These are phyloP conservation scores for Fraxinus cuspidata DNA, from an alignment of 257 asterid species.

Conservation along the genomic window DNA sequence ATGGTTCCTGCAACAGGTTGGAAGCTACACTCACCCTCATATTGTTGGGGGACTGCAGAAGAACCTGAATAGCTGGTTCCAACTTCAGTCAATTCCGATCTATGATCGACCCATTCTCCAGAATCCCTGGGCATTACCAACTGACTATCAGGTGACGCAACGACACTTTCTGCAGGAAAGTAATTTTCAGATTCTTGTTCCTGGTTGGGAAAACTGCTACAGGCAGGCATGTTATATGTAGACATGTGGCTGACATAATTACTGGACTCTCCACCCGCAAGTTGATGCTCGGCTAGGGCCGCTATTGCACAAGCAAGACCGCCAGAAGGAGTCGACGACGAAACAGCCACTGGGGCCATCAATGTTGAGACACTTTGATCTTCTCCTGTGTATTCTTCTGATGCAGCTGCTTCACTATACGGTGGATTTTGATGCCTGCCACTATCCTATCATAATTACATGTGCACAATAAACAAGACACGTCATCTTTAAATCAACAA, in stretches of 20 bases:
- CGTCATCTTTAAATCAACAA: background rate
- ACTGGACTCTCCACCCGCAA: constrained; percentile 51
- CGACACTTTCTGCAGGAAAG: constrained; percentile 45
- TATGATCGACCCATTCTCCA: constrained; percentile 51
- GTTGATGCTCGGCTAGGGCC: constrained; percentile 94
- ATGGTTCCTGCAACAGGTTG: constrained; percentile 48
- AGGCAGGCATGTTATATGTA: constrained; percentile 36
- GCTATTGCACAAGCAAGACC: constrained; percentile 98
- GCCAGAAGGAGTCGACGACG: constrained; percentile 81
- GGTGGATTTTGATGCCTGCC: constrained; percentile 51
- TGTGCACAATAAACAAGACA: constrained; percentile 5
- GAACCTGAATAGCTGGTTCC: constrained; percentile 70
- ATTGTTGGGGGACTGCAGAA: constrained; percentile 47
- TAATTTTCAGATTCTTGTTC: constrained; percentile 50
- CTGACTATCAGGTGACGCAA: constrained; percentile 45
- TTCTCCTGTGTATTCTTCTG: constrained; percentile 51
- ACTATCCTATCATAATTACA: constrained; percentile 54
- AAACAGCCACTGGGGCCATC: constrained; percentile 42
- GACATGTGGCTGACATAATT: constrained; percentile 41
- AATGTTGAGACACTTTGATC: constrained; percentile 38
- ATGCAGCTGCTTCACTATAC: constrained; percentile 39
- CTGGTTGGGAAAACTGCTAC: constrained; percentile 43
- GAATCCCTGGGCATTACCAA: constrained; percentile 42
- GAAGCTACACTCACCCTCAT: constrained; percentile 40
- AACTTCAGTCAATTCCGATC: constrained; percentile 49